phyloP scores from a whole-genome alignment of 2,329 filamentous ascomycete species.

The Colletotrichum falcatum region DNA sequence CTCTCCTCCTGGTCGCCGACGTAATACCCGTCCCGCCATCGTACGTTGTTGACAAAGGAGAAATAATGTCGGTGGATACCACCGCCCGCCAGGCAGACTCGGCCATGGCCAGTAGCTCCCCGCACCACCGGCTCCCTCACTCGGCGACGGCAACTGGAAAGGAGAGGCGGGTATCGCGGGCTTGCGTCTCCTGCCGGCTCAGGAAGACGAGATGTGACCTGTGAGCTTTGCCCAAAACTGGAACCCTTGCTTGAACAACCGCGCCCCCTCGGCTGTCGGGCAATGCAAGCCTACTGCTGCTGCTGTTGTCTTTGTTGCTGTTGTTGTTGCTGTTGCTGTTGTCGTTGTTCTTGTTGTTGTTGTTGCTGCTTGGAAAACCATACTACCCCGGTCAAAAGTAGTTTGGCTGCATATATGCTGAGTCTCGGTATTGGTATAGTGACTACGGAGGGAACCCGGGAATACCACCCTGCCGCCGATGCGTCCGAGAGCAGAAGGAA shows the following conservation, averaged over 20 bases:
- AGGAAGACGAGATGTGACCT: slow-evolving; percentile 50
- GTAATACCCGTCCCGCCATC: no score
- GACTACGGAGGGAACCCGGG: slow-evolving; percentile 52
- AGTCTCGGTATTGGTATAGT: slow-evolving; percentile 41
- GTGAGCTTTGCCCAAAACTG: slow-evolving; percentile 43
- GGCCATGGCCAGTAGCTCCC: slow-evolving; percentile 6
- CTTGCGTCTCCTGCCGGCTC: slow-evolving; percentile 49
- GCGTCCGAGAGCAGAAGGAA: slow-evolving; percentile 52
- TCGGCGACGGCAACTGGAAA: slow-evolving; percentile 38
- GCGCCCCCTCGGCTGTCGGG: slow-evolving; percentile 10
- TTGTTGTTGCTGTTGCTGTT: not conserved
- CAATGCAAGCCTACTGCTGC: not conserved
- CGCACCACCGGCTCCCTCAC: slow-evolving; percentile 23
- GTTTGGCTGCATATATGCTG: not conserved
- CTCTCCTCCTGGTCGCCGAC: not conserved
- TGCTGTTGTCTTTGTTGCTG: no score
- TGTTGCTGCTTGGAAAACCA: not conserved
- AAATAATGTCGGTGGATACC: slow-evolving; percentile 35
- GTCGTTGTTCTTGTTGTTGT: no score
- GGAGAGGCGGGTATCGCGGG: slow-evolving; percentile 49
- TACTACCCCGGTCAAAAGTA: accelerated
- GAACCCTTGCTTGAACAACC: slow-evolving; percentile 17
- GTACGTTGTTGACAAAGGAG: no score
- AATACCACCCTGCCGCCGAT: slow-evolving; percentile 53
- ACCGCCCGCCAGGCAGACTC: slow-evolving; percentile 9